Base-by-base conservation (phyloP, 768 basidiomycete genomes). In the Mycena epipterygia region DNA sequence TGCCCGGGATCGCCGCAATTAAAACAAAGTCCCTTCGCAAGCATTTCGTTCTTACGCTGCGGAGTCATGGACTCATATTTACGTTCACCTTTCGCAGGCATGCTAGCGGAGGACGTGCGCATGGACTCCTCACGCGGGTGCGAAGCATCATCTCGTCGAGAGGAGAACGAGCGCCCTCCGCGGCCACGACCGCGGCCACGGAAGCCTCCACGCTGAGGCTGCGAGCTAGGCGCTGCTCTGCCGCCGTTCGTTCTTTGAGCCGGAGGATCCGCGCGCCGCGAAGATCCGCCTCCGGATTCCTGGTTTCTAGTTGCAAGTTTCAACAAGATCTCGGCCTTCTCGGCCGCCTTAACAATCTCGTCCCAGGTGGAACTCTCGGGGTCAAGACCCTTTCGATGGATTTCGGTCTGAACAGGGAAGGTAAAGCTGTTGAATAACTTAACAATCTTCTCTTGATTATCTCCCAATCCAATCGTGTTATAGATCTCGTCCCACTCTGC, bases 1-100 rank as follows among this genome's bases (percentile, higher is more conserved):
- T 82, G 80, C 0, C 79, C 78, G 0, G 67, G 9, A 41, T 78
- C 74, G 5, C 73, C 55, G 67, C 81, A 82, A 11, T 55, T 61
- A 48, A 78, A 81, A 65, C 81, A 82, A 5, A 72, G 60, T 0
- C 77, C 77, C 52, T 76, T 72, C 1, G 73, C 73, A 5, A 63
- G 32, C 8, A 70, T 51, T 30, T 72, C 73, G n/a, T 76, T 74
- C 4, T 5, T 23, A 3, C 23, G 41, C 65, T 67, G 37, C 23
- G n/a, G 52, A n/a, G 51, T 41, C 19, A 41, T 14, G 3, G 21
- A 25, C 44, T 46, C 44, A 46, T 25, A 25, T 11, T 67, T 41
- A 11, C 23, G 12, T 30, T 52, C 51, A 6, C 37, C 23, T n/a
- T 58, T 58, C 12, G 37, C 30, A 11, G 35, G 16, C 2, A 41